Evolutionary conservation across 768 basidiomycete genomes (phyloP).

Genomic region (Kwoniella botswanensis): DNA sequence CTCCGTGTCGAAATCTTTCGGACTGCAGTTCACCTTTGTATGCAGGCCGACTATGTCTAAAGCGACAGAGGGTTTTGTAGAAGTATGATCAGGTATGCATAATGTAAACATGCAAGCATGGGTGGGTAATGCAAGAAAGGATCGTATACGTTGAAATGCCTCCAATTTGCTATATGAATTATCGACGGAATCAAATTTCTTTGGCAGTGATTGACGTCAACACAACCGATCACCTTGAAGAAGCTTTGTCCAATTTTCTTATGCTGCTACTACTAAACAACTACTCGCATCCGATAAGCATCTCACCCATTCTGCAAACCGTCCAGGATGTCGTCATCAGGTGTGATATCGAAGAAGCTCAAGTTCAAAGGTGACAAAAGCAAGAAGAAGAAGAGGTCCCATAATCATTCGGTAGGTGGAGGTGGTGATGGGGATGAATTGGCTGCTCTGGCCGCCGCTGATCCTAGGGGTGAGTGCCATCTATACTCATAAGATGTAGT

Average conservation of each 20-base stretch:
- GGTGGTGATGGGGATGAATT: conserved; percentile 37
- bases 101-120: neutral
- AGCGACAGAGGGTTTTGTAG: neutral
- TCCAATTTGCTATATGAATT: too few species aligned
- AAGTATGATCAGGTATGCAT: neutral
- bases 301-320: neutral
- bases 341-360: conserved; percentile 53
- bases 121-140: neutral
- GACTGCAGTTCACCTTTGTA: neutral
- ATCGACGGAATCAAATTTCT: conserved; percentile 4
- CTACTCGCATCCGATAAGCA: too few species aligned
- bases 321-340: conserved; percentile 22
- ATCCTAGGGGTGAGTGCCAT: conserved; percentile 52
- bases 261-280: too few species aligned
- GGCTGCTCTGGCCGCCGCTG: conserved; percentile 48
- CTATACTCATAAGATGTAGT: neutral
- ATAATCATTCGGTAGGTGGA: conserved; percentile 39
- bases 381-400: conserved; percentile 58
- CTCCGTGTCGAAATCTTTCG: neutral
- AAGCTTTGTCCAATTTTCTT: too few species aligned
- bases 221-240: neutral
- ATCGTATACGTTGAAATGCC: neutral
- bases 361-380: conserved; percentile 57
- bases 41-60: neutral
- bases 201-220: conserved; percentile 7